Evolutionary conservation across 768 basidiomycete genomes (phyloP).

Genomic region (Calvatia gigantea): DNA sequence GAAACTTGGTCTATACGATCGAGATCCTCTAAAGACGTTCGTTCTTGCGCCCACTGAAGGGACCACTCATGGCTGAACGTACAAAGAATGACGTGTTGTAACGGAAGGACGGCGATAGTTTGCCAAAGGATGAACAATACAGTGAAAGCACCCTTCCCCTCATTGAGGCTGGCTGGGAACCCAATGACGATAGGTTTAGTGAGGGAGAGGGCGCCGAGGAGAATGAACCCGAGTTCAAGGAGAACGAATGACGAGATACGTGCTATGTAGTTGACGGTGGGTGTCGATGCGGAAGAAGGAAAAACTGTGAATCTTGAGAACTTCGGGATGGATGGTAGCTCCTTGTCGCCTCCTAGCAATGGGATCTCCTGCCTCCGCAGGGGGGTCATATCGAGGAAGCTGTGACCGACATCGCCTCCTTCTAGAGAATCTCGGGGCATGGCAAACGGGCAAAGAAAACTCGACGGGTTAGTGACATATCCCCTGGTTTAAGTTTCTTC

Average conservation of each 20-base stretch:
- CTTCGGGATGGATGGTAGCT: background rate
- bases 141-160: background rate
- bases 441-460: background rate
- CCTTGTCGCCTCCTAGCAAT: background rate
- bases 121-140: background rate
- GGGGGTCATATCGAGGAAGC: background rate
- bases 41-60: background rate
- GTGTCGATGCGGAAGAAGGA: background rate
- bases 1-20: background rate
- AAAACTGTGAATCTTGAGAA: background rate
- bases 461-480: background rate
- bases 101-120: background rate
- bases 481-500: background rate
- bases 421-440: background rate
- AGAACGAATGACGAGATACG: background rate
- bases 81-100: background rate
- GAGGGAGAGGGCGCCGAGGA: background rate
- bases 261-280: background rate
- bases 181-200: background rate
- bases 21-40: background rate
- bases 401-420: background rate
- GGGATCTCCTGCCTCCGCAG: background rate
- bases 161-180: background rate
- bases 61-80: constrained; percentile 1
- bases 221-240: background rate